A percentile compares a stretch with the other conserved stretches of the same genome.
phyloP scores from a whole-genome alignment of 768 basidiomycete genomes.

The Cystobasidium onofrii region DNA sequence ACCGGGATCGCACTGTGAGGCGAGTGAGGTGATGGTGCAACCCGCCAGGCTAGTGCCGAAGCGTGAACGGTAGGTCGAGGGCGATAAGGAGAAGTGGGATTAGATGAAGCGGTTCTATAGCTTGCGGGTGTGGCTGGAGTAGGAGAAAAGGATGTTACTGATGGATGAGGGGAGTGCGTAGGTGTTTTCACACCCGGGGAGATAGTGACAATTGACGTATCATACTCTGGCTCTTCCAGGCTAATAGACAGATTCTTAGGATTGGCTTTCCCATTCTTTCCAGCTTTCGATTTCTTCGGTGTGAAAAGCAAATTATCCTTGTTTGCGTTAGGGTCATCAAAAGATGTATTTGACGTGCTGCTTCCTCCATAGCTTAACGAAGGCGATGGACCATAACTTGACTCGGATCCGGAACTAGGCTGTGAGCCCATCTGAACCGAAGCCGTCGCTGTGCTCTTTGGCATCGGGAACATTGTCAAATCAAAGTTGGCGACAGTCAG shows the following conservation, averaged over 20 bases:
- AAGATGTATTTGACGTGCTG: constrained; percentile 22
- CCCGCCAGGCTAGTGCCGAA: constrained; percentile 18
- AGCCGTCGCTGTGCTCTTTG: not conserved
- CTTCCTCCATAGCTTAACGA: constrained; percentile 21
- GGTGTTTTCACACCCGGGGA: constrained; percentile 2
- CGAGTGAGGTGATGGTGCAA: constrained; percentile 13
- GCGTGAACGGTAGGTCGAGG: constrained; percentile 21
- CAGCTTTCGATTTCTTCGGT: not conserved
- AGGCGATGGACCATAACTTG: constrained; percentile 8
- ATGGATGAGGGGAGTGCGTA: constrained; percentile 12
- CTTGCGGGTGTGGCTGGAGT: constrained; percentile 16
- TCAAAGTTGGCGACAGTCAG: not conserved
- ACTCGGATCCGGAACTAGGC: not conserved
- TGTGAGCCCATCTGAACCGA: constrained; percentile 5
- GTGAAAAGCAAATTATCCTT: not conserved
- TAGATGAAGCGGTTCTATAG: constrained; percentile 7
- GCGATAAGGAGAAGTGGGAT: constrained; percentile 14
- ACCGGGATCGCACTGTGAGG: constrained; percentile 15
- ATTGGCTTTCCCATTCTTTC: not conserved
- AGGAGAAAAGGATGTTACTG: not conserved
- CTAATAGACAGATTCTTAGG: not conserved
- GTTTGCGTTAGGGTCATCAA: constrained; percentile 8
- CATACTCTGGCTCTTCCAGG: not conserved
- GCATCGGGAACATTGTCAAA: constrained; percentile 11
- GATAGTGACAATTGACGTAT: not conserved